Conservation (phyloP, 768 basidiomycete genomes). For the Hebeloma cylindrosporum region DNA sequence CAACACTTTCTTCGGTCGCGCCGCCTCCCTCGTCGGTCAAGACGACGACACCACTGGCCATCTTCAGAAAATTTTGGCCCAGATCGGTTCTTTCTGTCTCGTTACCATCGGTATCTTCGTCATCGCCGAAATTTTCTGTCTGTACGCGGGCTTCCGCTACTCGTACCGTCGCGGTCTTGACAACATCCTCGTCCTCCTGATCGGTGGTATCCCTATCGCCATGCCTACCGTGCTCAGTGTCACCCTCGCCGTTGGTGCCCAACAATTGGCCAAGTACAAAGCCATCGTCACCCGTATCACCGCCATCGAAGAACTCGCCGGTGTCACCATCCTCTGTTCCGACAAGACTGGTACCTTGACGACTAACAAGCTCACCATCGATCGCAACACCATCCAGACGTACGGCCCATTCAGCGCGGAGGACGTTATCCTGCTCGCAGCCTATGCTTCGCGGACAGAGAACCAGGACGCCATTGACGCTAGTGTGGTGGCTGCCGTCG, state of each 20-base stretch:
- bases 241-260: conserved; percentile 97
- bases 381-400: conserved; percentile 85
- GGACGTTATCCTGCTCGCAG: conserved; percentile 90
- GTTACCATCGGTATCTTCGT: conserved; percentile 96
- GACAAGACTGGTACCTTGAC: conserved; percentile 99
- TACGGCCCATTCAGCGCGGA: conserved; percentile 87
- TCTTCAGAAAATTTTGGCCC: conserved; percentile 97
- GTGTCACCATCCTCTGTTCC: conserved; percentile 97
- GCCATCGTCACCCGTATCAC: conserved; percentile 99
- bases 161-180: conserved; percentile 92
- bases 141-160: conserved; percentile 93
- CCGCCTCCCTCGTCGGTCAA: conserved; percentile 94
- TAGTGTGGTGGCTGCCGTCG: conserved; percentile 80
- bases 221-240: conserved; percentile 99
- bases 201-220: conserved; percentile 99
- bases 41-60: conserved; percentile 98
- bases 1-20: conserved; percentile 99
- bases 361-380: conserved; percentile 99
- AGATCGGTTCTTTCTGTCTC: conserved; percentile 97
- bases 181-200: conserved; percentile 97
- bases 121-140: conserved; percentile 87
- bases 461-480: conserved; percentile 98
- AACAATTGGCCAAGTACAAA: conserved; percentile 99
- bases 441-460: conserved; percentile 96
- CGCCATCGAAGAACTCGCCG: conserved; percentile 96